These are phyloP conservation scores for Fusarium sp. DNA, from an alignment of 2,329 filamentous ascomycete genomes.

Conservation along the genomic window DNA sequence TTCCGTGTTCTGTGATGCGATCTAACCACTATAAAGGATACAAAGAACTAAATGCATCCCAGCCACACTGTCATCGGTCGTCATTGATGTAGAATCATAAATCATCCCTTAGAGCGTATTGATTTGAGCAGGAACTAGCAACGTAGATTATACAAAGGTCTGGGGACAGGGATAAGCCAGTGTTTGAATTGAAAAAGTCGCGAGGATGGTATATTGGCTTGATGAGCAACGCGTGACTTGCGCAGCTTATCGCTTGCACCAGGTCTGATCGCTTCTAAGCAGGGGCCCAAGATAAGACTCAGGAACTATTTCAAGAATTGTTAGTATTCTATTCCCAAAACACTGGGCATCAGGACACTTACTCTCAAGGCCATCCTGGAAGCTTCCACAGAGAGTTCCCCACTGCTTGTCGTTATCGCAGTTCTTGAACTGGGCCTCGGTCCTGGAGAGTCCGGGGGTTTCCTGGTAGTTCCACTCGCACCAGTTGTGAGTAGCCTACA, in stretches of 20 bases:
- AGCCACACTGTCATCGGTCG: too few species aligned
- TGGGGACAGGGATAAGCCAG: too few species aligned
- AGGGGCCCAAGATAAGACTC: constrained; percentile 22
- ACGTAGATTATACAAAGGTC: too few species aligned
- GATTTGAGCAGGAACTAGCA: too few species aligned
- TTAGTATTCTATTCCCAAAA: neutral
- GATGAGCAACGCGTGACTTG: too few species aligned
- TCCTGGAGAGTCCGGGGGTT: neutral
- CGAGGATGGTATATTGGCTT: too few species aligned
- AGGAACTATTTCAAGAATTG: neutral
- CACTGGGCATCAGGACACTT: fast-evolving
- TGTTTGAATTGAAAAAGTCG: too few species aligned
- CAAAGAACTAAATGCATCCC: too few species aligned
- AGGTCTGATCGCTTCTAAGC: neutral
- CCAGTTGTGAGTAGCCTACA: constrained; percentile 12
- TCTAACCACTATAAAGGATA: too few species aligned
- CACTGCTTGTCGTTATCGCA: constrained; percentile 23
- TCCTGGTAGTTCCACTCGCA: constrained; percentile 29
- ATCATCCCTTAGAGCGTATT: too few species aligned
- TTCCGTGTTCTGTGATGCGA: too few species aligned
- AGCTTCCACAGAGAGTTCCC: constrained; percentile 19
- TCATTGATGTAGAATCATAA: too few species aligned
- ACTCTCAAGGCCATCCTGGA: neutral
- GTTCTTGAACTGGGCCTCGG: constrained; percentile 20
- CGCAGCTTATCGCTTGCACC: constrained; percentile 1